Conservation (phyloP, 768 basidiomycete genomes). For the Lentinula lateritia region DNA sequence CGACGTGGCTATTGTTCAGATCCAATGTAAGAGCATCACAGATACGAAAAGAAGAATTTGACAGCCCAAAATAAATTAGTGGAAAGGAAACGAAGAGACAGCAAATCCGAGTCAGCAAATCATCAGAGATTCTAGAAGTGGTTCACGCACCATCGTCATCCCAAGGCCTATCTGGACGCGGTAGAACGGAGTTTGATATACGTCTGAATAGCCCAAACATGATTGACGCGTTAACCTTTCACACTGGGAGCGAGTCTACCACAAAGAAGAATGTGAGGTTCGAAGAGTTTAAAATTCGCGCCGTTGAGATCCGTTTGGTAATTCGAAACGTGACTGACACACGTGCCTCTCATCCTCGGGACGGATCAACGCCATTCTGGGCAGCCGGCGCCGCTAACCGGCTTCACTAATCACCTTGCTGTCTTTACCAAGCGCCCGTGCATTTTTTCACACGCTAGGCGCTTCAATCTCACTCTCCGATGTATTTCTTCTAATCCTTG, state of each 20-base stretch:
- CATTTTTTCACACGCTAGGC: too few species aligned
- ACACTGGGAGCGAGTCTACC: neutral
- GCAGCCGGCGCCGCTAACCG: too few species aligned
- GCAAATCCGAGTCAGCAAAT: conserved; percentile 8
- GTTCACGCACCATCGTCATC: conserved; percentile 62
- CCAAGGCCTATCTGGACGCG: conserved; percentile 72
- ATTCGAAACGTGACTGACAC: neutral
- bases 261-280: neutral
- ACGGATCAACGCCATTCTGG: too few species aligned
- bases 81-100: conserved; percentile 7
- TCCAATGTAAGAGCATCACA: conserved; percentile 3
- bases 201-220: conserved; percentile 74
- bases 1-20: conserved; percentile 51
- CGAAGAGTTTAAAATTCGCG: neutral
- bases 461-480: too few species aligned
- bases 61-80: conserved; percentile 10
- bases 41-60: neutral
- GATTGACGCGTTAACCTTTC: neutral
- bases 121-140: conserved; percentile 12
- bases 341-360: neutral
- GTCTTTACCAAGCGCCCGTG: too few species aligned
- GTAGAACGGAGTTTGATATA: conserved; percentile 64
- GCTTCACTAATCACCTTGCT: too few species aligned
- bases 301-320: neutral
- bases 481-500: too few species aligned